Evolutionary conservation across 306 rosid genomes (phyloP), one percentile per base, ranked within the genome.

Genomic region (Purshia tridentata): DNA sequence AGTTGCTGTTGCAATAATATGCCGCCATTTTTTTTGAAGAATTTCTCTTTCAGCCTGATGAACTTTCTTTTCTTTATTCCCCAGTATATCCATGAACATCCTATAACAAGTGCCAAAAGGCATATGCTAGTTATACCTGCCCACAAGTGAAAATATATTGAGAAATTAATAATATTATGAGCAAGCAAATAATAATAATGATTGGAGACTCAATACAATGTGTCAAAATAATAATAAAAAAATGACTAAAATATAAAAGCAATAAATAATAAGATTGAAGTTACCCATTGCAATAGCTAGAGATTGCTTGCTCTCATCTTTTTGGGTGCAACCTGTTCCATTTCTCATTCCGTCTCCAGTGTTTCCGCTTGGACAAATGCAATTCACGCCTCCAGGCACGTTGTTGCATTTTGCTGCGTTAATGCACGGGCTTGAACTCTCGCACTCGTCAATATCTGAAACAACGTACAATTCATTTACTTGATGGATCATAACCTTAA

Each of bases 11-110:
- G 65, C 3, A 74, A 53, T 5, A 74, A 23, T 14, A 65, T 6
- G 6, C 78, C 72, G 4, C 72, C 78, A 54, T 74, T 74, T 42
- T 65, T 56, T 64, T 54, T n/a, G 3, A 65, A 74, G 65, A 74
- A 74, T 6, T 65, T 54, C 54, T 64, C 35, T 52, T 40, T 74
- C 3, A 51, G 66, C 65, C 19, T 20, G 19, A 41, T 8, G 47
- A 65, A 65, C 10, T n/a, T 65, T 41, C 56, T 52, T 44, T 65
- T 53, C 46, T 20, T 74, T 9, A 22, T 11, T 22, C 65, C 55
- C 78, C 64, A 74, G 10, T 16, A 65, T 20, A 74, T 53, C 72
- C 78, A 42, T 20, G 61, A 53, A 23, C 11, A 44, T 41, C 55
- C 66, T 2, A 53, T 7, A 15, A 65, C 9, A 29, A 65, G 10